Evolutionary conservation across 2,329 filamentous ascomycete genomes (phyloP).

Genomic region (Paecilomyces sp.): DNA sequence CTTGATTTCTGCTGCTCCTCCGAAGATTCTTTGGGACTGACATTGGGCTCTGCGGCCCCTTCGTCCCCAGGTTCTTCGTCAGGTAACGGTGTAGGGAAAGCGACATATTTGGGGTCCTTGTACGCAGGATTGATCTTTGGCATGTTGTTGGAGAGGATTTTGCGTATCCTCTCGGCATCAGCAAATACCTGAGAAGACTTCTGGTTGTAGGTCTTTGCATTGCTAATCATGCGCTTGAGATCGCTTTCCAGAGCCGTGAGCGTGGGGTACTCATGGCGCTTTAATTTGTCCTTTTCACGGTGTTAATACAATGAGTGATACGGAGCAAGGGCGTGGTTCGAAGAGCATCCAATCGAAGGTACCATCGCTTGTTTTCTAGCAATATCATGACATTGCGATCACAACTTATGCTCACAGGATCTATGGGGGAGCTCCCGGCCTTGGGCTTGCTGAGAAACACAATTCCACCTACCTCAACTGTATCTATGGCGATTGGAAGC

Average conservation of each 20-base stretch:
- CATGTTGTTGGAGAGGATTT: constrained; percentile 83
- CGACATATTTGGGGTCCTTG: constrained; percentile 59
- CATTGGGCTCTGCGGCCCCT: background rate
- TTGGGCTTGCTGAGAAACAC: background rate
- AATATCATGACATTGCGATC: background rate
- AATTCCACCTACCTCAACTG: constrained; percentile 54
- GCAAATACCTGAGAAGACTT: constrained; percentile 66
- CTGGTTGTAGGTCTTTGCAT: constrained; percentile 77
- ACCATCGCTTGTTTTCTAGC: background rate
- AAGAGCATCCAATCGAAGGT: background rate
- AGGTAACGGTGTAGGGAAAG: constrained; percentile 66
- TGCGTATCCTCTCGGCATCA: constrained; percentile 79
- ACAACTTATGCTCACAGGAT: background rate
- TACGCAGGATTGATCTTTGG: constrained; percentile 80
- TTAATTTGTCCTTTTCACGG: constrained; percentile 52
- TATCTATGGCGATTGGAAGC: constrained; percentile 71
- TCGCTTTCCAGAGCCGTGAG: constrained; percentile 74
- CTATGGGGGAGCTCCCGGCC: background rate
- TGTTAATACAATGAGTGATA: background rate
- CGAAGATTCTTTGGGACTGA: background rate
- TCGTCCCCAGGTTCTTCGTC: constrained; percentile 35
- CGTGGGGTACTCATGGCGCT: constrained; percentile 59
- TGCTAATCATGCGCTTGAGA: constrained; percentile 79
- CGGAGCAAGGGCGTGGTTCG: background rate
- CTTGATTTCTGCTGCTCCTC: background rate